Conservation (phyloP, 306 rosid genomes). For the Hippophae gyantsensis region DNA sequence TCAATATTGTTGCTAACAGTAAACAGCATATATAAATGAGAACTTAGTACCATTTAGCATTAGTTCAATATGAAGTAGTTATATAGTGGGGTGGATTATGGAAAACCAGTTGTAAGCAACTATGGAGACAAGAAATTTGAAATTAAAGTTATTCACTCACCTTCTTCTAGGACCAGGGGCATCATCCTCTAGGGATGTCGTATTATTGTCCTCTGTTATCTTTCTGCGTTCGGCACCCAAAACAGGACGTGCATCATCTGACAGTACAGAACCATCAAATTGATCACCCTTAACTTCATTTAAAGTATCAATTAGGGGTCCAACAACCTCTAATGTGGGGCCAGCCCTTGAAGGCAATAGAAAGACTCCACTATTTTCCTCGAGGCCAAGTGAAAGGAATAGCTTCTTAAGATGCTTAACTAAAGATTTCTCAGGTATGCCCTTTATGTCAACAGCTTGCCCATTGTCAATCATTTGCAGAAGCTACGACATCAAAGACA, state of each 20-base stretch:
- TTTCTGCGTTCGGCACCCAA: constrained; percentile 22
- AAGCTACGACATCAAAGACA: constrained; percentile 36
- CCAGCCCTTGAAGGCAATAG: constrained; percentile 48
- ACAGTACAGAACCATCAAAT: constrained; percentile 16
- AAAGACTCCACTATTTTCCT: constrained; percentile 65
- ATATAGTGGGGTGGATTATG: too few relatives aligned
- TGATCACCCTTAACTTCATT: constrained; percentile 11
- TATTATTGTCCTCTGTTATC: constrained; percentile 23
- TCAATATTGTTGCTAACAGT: too few relatives aligned
- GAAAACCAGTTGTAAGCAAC: too few relatives aligned
- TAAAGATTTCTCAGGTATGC: constrained; percentile 57
- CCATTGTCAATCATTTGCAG: constrained; percentile 87
- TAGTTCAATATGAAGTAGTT: too few relatives aligned
- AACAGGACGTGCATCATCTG: constrained; percentile 30
- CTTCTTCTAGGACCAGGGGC: constrained; percentile 45
- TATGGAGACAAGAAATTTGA: too few relatives aligned
- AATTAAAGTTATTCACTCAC: constrained; percentile 22
- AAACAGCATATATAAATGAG: too few relatives aligned
- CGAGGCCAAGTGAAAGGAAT: constrained; percentile 54
- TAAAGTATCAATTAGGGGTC: constrained; percentile 39
- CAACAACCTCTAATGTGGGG: constrained; percentile 69
- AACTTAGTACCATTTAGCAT: too few relatives aligned
- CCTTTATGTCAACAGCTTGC: constrained; percentile 89
- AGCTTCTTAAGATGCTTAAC: constrained; percentile 61
- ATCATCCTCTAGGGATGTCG: constrained; percentile 31